phyloP scores from a whole-genome alignment of 2,329 filamentous ascomycete genomes.

The Pseudogymnoascus pannorum region DNA sequence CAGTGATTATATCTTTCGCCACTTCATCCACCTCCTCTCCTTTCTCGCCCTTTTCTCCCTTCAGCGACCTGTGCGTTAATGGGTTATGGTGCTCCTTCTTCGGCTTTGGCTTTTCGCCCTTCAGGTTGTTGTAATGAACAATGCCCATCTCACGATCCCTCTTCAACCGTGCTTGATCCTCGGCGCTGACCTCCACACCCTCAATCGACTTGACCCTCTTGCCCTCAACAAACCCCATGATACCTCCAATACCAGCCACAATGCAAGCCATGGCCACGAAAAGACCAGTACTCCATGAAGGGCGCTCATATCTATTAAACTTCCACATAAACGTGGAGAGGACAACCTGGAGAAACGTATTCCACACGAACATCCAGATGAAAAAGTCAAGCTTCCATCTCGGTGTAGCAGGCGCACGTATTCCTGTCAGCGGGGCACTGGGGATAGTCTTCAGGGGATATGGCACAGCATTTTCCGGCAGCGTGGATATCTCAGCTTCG shows the following conservation, averaged over 20 bases:
- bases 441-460: conserved; percentile 57
- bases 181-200: conserved; percentile 56
- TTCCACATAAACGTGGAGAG: conserved; percentile 81
- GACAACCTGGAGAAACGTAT: conserved; percentile 69
- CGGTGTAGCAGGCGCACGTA: conserved; percentile 58
- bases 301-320: conserved; percentile 64
- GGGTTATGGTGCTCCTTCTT: conserved; percentile 25
- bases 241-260: conserved; percentile 59
- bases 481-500: conserved; percentile 31
- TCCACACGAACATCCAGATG: conserved; percentile 70
- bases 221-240: conserved; percentile 65
- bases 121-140: conserved; percentile 51
- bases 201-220: conserved; percentile 65
- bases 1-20: neutral
- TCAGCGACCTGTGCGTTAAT: conserved; percentile 17
- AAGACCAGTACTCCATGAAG: conserved; percentile 70
- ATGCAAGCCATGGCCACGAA: conserved; percentile 70
- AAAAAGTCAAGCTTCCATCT: conserved; percentile 74
- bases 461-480: conserved; percentile 46
- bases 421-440: conserved; percentile 61
- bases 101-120: conserved; percentile 43
- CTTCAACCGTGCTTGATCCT: conserved; percentile 44
- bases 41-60: conserved; percentile 10
- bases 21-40: conserved; percentile 10
- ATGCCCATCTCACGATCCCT: conserved; percentile 49